A percentile compares a stretch with the other conserved stretches of the same genome.
Evolutionary conservation across 2,329 filamentous ascomycete genomes (phyloP).

Genomic region (Orbilia oligospora): DNA sequence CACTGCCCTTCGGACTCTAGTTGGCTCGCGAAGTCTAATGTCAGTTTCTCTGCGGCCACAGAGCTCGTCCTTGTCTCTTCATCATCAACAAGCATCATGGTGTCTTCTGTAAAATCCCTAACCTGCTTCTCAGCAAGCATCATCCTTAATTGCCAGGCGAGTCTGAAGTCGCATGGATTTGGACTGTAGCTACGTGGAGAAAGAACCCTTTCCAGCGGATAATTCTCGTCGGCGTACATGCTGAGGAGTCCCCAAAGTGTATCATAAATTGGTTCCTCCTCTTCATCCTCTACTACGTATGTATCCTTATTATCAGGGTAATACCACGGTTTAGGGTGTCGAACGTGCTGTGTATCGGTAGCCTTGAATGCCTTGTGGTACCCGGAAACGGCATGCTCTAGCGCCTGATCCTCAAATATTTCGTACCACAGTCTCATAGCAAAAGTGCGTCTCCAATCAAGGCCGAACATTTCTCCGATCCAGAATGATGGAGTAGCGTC

Average conservation of each 20-base stretch:
- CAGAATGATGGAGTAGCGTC: constrained; percentile 84
- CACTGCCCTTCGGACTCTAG: constrained; percentile 77
- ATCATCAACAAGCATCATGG: constrained; percentile 70
- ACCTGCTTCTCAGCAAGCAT: constrained; percentile 62
- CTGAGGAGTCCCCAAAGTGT: constrained; percentile 89
- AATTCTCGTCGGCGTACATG: constrained; percentile 77
- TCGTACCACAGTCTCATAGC: constrained; percentile 92
- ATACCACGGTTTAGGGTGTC: constrained; percentile 81
- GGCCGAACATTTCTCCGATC: constrained; percentile 84
- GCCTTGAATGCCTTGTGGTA: constrained; percentile 84
- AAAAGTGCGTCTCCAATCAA: constrained; percentile 95
- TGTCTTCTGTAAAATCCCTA: constrained; percentile 61
- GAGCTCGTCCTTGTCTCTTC: constrained; percentile 70
- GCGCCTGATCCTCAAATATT: constrained; percentile 76
- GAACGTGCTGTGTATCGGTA: constrained; percentile 66
- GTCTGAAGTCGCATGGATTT: constrained; percentile 53
- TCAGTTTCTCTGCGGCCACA: constrained; percentile 73
- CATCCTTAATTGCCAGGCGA: constrained; percentile 78
- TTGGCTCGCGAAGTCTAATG: constrained; percentile 76
- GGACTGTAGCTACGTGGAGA: constrained; percentile 62
- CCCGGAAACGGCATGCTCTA: constrained; percentile 79
- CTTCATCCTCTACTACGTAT: constrained; percentile 73
- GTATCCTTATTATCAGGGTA: constrained; percentile 72
- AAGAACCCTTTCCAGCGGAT: constrained; percentile 65
- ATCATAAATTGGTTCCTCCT: constrained; percentile 75